Base-by-base conservation (phyloP, 371 early-diverging fungal species). In the Batrachochytrium dendrobatidis region DNA sequence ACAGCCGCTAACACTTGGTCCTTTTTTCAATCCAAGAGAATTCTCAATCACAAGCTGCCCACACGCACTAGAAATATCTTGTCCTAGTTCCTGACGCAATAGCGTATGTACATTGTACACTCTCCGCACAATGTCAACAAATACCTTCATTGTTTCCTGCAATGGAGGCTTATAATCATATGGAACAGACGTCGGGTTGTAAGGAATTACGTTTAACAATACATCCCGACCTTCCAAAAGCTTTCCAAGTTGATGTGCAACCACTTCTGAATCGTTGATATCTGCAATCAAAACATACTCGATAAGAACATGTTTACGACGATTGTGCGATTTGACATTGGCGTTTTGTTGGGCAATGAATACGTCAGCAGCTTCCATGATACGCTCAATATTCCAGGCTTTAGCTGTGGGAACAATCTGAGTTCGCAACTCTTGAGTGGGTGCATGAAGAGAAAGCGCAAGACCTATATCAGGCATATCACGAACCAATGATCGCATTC, bases 361-460 rank as follows among this genome's bases (percentile, higher is more conserved):
- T 12, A 79, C 73, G 15, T 70, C 69, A 49, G 87, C 84, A 56
- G 91, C 89, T 4, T 81, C 79, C 65, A 94, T 66, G 22, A 94
- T 79, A 26, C 69, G 59, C 7, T 76, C 67, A 7, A 94, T 66
- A 12, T 83, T 84, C 69, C 82, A 94, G 2, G 87, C 85, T 69
- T 87, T 89, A 62, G 92, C 88, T 20, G 91, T 83, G 0, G 95
- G 94, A 18, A 95, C 90, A 45, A 95, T 79, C 53, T 85, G 75
- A 49, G 79, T 74, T 20, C 95, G 78, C n/a, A 88, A 67, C 18
- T 74, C 77, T 53, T 94, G 86, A 31, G 83, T 87, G 25, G 89
- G 86, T 0, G 94, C 92, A 70, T 95, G 95, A 3, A 95, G 73
- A 1, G 90, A 90, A 17, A 95, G 80, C 0, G 95, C 94, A 34